Base-by-base conservation (phyloP, 2,329 filamentous ascomycete species). In the Calonectria naviculata region DNA sequence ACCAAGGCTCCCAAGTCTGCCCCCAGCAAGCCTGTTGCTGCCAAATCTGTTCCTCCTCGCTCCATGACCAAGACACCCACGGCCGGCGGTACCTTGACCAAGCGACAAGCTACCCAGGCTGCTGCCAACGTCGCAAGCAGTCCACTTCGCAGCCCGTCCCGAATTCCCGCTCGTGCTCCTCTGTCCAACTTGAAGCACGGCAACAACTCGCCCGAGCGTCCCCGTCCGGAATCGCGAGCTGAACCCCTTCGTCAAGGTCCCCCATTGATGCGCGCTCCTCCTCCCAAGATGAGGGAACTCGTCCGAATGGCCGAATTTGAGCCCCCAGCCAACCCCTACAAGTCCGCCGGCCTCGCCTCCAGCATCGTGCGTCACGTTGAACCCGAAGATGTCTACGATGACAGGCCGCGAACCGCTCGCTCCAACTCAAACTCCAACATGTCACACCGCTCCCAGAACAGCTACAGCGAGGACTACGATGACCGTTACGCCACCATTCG, bases 281-380 rank as follows among this genome's bases (percentile, higher is more conserved):
- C 95, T 15, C 96, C 96, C 60, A 97, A 95, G 82, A 98, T 98
- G 95, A 92, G 96, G 74, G 95, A 97, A 47, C 87, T 98, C 62
- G 80, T 84, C 56, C 84, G 86, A 9, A 83, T 86, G 10, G 85
- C 87, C 2, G 87, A 89, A 62, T 83, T 91, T 21, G 87, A 88
- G 70, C 86, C 88, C 0, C 87, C 87, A 0, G 75, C 74, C 17
- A 87, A 87, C 73, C 84, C 84, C 7, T 90, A 89, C 77, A 86
- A 86, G 60, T 80, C 83, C 13, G 78, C 84, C 1, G 88, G 86
- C 15, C 82, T 90, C 6, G 82, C 82, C 4, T 87, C 88, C 4
- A 89, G 90, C 83, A 84, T 91, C 80, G 88, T 92, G 46, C 87
- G 90, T 24, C 87, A 88, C 9, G 86, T 92, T 5, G 88, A 91